Evolutionary conservation across 768 basidiomycete genomes (phyloP).

Genomic region (Termitomyces eurrhizus): DNA sequence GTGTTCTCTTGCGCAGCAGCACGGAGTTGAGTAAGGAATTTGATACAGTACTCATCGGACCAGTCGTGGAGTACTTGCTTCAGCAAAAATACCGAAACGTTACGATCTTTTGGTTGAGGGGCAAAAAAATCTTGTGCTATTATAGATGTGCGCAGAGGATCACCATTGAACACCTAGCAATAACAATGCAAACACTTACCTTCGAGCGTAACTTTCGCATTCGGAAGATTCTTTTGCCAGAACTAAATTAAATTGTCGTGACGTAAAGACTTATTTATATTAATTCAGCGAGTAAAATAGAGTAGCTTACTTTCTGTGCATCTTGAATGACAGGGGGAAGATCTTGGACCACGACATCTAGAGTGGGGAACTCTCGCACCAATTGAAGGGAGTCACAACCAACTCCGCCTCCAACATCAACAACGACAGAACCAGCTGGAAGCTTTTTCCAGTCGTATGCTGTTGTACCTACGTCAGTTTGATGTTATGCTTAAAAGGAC

Average conservation of each 20-base stretch:
- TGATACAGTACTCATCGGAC: conserved; percentile 5
- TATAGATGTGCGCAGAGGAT: neutral
- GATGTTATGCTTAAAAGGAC: neutral
- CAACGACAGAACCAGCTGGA: conserved; percentile 15
- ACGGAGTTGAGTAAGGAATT: conserved; percentile 5
- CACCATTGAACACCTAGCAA: too few relatives aligned
- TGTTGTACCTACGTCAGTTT: neutral
- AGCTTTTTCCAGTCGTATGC: conserved; percentile 9
- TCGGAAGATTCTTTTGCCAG: neutral
- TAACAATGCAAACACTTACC: neutral
- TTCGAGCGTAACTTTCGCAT: conserved; percentile 6
- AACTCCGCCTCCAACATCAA: conserved; percentile 33
- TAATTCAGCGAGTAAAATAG: too few relatives aligned
- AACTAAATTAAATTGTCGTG: neutral
- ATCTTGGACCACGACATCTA: conserved; percentile 28
- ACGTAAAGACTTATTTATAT: too few relatives aligned
- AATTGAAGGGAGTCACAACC: conserved; percentile 26
- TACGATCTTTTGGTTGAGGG: neutral
- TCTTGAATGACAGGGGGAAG: conserved; percentile 20
- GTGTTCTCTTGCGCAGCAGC: conserved; percentile 1
- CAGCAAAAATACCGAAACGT: conserved; percentile 3
- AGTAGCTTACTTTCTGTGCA: conserved; percentile 14
- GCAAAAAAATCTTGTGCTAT: conserved; percentile 9
- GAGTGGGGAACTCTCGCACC: conserved; percentile 23
- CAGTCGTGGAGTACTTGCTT: conserved; percentile 12